Evolutionary conservation across 2,329 filamentous ascomycete species (phyloP).

Genomic region (Fusarium coffeatum): DNA sequence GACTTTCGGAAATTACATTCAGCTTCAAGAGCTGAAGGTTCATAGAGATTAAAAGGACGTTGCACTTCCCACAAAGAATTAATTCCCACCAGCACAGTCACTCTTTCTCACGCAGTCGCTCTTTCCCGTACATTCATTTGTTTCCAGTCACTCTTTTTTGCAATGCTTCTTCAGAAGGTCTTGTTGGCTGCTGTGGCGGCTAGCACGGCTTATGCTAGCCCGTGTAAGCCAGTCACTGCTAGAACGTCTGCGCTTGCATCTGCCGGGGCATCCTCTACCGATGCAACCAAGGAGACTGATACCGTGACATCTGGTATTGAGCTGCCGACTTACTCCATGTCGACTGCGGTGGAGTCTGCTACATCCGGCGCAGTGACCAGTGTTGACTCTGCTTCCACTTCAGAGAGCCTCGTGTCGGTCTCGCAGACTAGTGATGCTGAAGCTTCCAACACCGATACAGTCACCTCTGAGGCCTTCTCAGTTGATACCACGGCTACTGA

Average conservation of each 20-base stretch:
- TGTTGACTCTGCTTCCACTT: not conserved
- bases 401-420: not conserved
- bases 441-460: too few species aligned
- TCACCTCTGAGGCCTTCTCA: fast-evolving
- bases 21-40: too few species aligned
- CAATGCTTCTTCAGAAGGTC: not conserved
- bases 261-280: fast-evolving
- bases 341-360: not conserved
- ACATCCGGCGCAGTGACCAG: too few species aligned
- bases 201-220: not conserved
- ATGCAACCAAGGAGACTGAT: fast-evolving
- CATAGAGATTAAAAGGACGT: too few species aligned
- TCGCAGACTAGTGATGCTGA: not conserved
- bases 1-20: not conserved
- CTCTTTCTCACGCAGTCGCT: not conserved
- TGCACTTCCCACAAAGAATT: too few species aligned
- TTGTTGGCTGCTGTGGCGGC: not conserved
- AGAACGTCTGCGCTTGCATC: not conserved
- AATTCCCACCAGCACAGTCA: too few species aligned
- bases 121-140: not conserved
- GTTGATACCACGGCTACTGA: too few species aligned
- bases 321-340: not conserved
- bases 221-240: not conserved
- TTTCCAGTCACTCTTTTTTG: not conserved
- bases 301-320: not conserved